phyloP scores from a whole-genome alignment of 805 yeast genomes.

The Candida hispaniensis region DNA sequence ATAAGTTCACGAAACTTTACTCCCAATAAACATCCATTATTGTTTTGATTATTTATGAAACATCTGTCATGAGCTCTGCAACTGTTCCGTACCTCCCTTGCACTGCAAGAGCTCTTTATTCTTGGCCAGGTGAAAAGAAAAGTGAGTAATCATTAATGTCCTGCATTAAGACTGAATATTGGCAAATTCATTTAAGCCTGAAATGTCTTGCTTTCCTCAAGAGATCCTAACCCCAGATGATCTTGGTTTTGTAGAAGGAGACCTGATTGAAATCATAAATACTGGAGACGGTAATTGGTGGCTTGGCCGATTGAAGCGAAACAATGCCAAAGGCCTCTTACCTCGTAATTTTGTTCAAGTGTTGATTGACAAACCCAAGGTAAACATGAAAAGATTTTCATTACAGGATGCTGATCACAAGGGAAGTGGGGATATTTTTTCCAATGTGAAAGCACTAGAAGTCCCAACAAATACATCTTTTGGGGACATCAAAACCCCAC shows the following conservation, averaged over 20 bases:
- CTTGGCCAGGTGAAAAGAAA: slow-evolving; percentile 89
- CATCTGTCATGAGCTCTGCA: too few species aligned
- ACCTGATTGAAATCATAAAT: slow-evolving; percentile 70
- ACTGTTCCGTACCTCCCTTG: slow-evolving; percentile 40
- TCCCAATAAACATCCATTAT: too few species aligned
- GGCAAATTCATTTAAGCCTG: background rate
- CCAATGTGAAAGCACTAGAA: too few species aligned
- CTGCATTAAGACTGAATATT: background rate
- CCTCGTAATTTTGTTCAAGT: slow-evolving; percentile 77
- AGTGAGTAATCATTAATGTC: slow-evolving; percentile 30
- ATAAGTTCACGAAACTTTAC: too few species aligned
- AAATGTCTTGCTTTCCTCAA: background rate
- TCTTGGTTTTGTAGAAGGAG: slow-evolving; percentile 89
- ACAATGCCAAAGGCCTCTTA: slow-evolving; percentile 72
- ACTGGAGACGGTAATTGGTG: slow-evolving; percentile 87
- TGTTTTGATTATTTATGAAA: too few species aligned
- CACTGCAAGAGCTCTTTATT: slow-evolving; percentile 68
- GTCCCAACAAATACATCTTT: too few species aligned
- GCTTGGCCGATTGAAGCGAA: slow-evolving; percentile 72
- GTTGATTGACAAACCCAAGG: slow-evolving; percentile 24
- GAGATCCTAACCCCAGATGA: slow-evolving; percentile 35
- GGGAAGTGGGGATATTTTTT: too few species aligned
- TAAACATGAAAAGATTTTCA: background rate
- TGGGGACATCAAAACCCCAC: too few species aligned
- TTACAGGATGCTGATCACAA: too few species aligned